These are phyloP conservation scores for Suhomyces bolitotheri DNA, from an alignment of 1,139 yeast species.

Conservation along the genomic window DNA sequence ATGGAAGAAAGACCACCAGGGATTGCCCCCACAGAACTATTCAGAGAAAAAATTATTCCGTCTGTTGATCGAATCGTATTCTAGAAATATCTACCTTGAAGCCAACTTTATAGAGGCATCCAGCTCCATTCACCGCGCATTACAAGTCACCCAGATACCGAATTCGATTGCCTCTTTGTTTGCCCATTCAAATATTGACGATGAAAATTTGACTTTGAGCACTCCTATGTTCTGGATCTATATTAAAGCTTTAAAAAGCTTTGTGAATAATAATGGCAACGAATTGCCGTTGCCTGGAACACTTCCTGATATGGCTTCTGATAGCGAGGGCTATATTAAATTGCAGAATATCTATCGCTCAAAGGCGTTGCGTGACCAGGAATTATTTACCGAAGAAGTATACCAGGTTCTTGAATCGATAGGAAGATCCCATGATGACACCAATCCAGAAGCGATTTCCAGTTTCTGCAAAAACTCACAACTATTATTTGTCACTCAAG, in stretches of 20 bases:
- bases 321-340: conserved; percentile 59
- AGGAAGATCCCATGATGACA: conserved; percentile 26
- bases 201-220: conserved; percentile 17
- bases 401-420: conserved; percentile 22
- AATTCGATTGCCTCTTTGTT: conserved; percentile 35
- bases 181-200: conserved; percentile 20
- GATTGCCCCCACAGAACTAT: conserved; percentile 42
- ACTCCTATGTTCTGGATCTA: conserved; percentile 61
- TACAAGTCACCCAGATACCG: conserved; percentile 44
- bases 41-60: conserved; percentile 53
- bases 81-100: conserved; percentile 42
- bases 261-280: conserved; percentile 40
- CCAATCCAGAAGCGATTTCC: conserved; percentile 41
- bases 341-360: conserved; percentile 59
- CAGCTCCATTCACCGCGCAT: conserved; percentile 55
- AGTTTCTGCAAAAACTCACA: conserved; percentile 62
- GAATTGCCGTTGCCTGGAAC: conserved; percentile 70
- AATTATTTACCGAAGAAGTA: conserved; percentile 37
- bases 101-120: conserved; percentile 75
- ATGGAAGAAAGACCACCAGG: conserved; percentile 41
- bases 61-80: conserved; percentile 33
- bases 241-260: conserved; percentile 54
- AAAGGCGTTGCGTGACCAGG: conserved; percentile 57
- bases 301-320: conserved; percentile 88
- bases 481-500: conserved; percentile 38